Base-by-base conservation (phyloP, 345 rosid species). In the Aquilaria malaccensis region DNA sequence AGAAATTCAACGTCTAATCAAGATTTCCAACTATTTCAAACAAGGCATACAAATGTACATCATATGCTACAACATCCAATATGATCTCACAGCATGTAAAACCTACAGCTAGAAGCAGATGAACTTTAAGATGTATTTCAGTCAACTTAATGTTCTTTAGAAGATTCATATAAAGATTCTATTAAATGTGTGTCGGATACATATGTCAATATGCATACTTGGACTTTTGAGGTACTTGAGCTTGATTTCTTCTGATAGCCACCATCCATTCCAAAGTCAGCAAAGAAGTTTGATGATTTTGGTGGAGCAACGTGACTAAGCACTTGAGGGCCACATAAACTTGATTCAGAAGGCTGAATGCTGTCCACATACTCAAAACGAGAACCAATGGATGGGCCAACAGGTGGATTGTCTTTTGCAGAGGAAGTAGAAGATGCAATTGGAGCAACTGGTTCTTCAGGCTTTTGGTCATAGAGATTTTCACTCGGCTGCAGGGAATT, bases 261-360 rank as follows among this genome's bases (percentile, higher is more conserved):
- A 52, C 76, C 77, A 59, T 85, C 96, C 96, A 88, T 87, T 70
- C 97, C 98, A 65, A 71, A 95, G 0, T 91, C 98, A n/a, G 81
- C 74, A 79, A 95, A 91, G 81, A 91, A 88, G 75, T 81, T 80
- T 3, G 95, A 84, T 9, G 97, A 82, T 69, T 91, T 95, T 61
- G 99, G 99, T 37, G 98, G 87, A 75, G 96, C 85, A 2, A 95
- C 94, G 75, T 95, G 98, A 73, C 83, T 77, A 77, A 86, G 76
- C 76, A 85, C 84, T 65, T 80, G 91, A n/a, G 89, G 63, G 29
- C 86, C 89, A 63, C 80, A 69, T 66, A 87, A 62, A 74, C 77
- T 71, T 61, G 66, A 49, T 50, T 84, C 87, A 41, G 80, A 65
- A 74, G 87, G 67, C 58, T 77, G 84, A 62, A 75, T 82, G 58